Percentiles rank a stretch among this genome's conserved stretches.
phyloP scores from a whole-genome alignment of 2,329 filamentous ascomycete genomes.

The Claviceps capensis region DNA sequence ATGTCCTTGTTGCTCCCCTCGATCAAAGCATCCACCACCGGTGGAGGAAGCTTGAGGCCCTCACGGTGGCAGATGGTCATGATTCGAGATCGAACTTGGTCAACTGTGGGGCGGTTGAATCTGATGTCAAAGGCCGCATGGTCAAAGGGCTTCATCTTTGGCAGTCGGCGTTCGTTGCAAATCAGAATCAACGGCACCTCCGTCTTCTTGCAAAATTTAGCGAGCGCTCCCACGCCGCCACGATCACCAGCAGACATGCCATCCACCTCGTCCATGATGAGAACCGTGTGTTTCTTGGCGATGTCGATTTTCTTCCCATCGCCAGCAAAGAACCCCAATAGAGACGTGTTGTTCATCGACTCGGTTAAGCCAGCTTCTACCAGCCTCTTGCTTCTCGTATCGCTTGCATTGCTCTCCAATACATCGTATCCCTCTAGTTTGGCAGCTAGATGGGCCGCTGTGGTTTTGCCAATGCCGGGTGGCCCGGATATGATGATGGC shows the following conservation, averaged over 20 bases:
- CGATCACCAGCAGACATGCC: constrained; percentile 97
- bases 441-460: constrained; percentile 85
- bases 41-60: constrained; percentile 68
- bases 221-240: constrained; percentile 86
- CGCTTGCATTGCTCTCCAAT: constrained; percentile 90
- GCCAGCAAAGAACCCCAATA: constrained; percentile 79
- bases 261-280: constrained; percentile 98
- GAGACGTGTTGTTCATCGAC: constrained; percentile 83
- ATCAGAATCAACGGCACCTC: constrained; percentile 92
- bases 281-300: constrained; percentile 79
- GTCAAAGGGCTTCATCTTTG: constrained; percentile 98
- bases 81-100: constrained; percentile 81
- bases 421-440: constrained; percentile 89
- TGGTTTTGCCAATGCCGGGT: constrained; percentile 95
- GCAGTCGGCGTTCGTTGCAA: constrained; percentile 84
- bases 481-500: constrained; percentile 94
- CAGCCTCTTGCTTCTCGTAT: constrained; percentile 88
- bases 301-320: constrained; percentile 69
- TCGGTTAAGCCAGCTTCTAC: constrained; percentile 82
- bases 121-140: constrained; percentile 69
- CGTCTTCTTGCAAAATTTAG: constrained; percentile 90
- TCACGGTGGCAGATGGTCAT: constrained; percentile 93
- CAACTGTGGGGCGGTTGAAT: constrained; percentile 79
- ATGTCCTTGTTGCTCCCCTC: constrained; percentile 95
- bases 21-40: constrained; percentile 83